Evolutionary conservation across 192 early-diverging fungal genomes (phyloP), one percentile per base, ranked within the genome.

Genomic region (Backusella parvicylindrica): DNA sequence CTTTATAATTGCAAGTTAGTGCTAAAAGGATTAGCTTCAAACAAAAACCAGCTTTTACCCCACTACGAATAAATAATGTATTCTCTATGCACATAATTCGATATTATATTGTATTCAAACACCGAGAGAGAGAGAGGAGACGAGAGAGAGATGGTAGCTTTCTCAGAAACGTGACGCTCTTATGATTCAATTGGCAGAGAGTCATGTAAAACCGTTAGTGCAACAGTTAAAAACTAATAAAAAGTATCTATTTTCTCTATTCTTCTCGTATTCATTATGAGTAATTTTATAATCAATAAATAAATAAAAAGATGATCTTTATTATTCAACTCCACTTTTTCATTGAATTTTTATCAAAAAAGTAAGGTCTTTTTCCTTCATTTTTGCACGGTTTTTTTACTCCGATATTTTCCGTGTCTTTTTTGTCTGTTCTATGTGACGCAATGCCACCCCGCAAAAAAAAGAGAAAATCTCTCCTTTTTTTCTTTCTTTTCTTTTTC

Each of bases 401-500:
- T 56, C 53, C 53, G 53, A 56, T 56, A 56, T 56, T 56, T 56
- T 56, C 53, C 53, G 53, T 35, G 41, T 15, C 53, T 56, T 12
- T 56, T 26, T 23, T 26, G 0, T 56, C 8, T 7, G 18, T 28
- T 28, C 1, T 56, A 56, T 56, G 53, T 56, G 53, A 56, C 53
- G 53, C 53, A 56, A 56, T 56, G 53, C 53, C 53, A 28, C 53
- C 53, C 53, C 53, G 53, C 53, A 56, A 56, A 56, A 56, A 56
- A 56, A 23, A 47, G 43, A 18, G 5, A 47, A 47, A 47, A 18
- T 47, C 43, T 47, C 18, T 47, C 18, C 16, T 41, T 47, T 47
- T 47, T 47, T 47, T 47, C 43, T 16, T 47, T 47, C 18, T 47
- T 47, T 47, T 47, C 43, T 47, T 47, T 47, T n/a, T n/a, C 6